Evolutionary conservation across 257 asterid species (phyloP).

Genomic region (Buddleja alternifolia): DNA sequence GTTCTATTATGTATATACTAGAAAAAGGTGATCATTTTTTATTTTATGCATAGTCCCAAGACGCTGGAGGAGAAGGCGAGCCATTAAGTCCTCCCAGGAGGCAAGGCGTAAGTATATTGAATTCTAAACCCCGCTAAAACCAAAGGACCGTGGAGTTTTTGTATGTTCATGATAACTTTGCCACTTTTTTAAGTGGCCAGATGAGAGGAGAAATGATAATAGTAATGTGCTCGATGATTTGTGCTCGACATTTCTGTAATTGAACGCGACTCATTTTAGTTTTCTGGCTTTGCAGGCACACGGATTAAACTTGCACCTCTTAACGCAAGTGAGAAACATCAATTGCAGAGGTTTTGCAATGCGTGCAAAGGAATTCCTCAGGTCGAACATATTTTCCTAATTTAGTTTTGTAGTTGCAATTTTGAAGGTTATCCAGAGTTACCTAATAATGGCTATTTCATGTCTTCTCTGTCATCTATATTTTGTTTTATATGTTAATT

Average conservation of each 20-base stretch:
- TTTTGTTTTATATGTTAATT: not conserved
- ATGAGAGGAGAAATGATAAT: constrained; percentile 7
- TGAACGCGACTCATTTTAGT: constrained; percentile 16
- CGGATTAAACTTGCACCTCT: constrained; percentile 71
- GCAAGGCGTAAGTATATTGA: constrained; percentile 74
- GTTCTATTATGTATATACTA: constrained; percentile 15
- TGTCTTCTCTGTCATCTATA: not conserved
- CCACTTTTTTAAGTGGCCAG: not conserved
- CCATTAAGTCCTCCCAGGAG: constrained; percentile 68
- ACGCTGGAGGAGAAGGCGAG: constrained; percentile 80
- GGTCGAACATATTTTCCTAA: constrained; percentile 42
- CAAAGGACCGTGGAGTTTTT: constrained; percentile 7
- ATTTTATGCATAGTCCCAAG: constrained; percentile 74
- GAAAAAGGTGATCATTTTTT: constrained; percentile 40
- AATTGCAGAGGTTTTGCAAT: constrained; percentile 76
- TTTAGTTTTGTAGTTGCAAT: constrained; percentile 8
- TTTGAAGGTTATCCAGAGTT: constrained; percentile 1
- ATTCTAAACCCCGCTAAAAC: constrained; percentile 34
- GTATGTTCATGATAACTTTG: not conserved
- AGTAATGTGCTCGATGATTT: constrained; percentile 1
- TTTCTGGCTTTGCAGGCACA: constrained; percentile 50
- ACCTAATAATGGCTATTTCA: no score
- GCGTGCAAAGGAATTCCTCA: constrained; percentile 99
- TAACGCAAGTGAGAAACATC: constrained; percentile 61
- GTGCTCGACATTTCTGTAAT: constrained; percentile 15